phyloP scores from a whole-genome alignment of 208 protist genomes.

The Crithidia acanthocephali region DNA sequence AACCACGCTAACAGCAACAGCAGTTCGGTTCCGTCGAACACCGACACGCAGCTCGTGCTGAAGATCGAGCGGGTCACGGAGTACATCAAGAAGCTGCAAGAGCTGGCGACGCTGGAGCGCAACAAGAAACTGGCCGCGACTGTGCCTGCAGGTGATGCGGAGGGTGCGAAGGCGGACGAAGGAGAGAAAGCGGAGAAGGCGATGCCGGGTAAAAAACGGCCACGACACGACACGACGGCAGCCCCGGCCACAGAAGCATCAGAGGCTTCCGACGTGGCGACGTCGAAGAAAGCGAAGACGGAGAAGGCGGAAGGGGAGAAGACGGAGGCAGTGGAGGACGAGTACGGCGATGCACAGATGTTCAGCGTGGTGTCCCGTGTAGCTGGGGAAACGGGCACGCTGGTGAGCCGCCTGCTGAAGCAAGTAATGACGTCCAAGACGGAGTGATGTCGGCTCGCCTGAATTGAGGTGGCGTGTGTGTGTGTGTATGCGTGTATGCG shows the following conservation, averaged over 20 bases:
- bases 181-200: too few relatives aligned
- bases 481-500: too few relatives aligned
- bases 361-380: conserved; percentile 52
- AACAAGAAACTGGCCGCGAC: conserved; percentile 16
- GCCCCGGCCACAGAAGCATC: too few relatives aligned
- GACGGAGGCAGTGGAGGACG: conserved; percentile 15
- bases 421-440: conserved; percentile 21
- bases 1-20: not conserved
- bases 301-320: conserved; percentile 5
- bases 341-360: conserved; percentile 54
- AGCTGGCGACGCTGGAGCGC: conserved; percentile 63
- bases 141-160: conserved; percentile 6
- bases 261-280: not conserved
- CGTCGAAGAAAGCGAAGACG: conserved; percentile 1
- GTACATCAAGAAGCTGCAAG: conserved; percentile 87
- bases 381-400: conserved; percentile 35
- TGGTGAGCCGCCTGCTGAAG: conserved; percentile 41
- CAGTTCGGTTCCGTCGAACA: not conserved
- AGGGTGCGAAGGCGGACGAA: not conserved
- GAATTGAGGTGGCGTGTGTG: too few relatives aligned
- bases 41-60: conserved; percentile 72
- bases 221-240: too few relatives aligned
- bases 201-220: too few relatives aligned
- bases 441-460: not conserved
- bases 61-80: conserved; percentile 89